Percentiles rank a stretch among this genome's conserved stretches.
Evolutionary conservation across 176 grass and related monocot genomes (phyloP).

Genomic region (Chrysopogon serrulatus): DNA sequence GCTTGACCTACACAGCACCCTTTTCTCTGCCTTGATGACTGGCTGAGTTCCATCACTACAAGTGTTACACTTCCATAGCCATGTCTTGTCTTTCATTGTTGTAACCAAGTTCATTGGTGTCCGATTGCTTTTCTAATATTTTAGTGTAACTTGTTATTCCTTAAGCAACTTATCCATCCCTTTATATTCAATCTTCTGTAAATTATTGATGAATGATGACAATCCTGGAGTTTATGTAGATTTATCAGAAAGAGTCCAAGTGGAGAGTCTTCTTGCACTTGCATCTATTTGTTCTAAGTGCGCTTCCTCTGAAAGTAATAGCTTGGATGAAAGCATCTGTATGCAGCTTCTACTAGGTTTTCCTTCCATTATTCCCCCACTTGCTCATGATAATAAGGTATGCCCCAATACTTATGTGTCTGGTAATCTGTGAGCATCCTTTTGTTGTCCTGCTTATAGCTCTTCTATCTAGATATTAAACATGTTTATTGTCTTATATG

Average conservation of each 20-base stretch:
- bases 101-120: background rate
- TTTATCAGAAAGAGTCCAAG: conserved; percentile 52
- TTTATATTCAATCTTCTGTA: background rate
- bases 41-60: background rate
- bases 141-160: background rate
- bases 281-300: conserved; percentile 50
- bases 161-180: background rate
- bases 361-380: conserved; percentile 74
- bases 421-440: conserved; percentile 14
- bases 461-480: background rate
- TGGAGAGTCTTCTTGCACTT: conserved; percentile 59
- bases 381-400: conserved; percentile 81
- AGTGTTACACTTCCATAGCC: background rate
- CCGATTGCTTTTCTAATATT: conserved; percentile 9
- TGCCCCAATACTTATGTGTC: background rate
- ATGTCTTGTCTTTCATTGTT: background rate
- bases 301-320: conserved; percentile 61
- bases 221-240: conserved; percentile 38
- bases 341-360: conserved; percentile 65
- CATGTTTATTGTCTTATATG: conserved; percentile 8
- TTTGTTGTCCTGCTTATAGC: background rate
- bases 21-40: background rate
- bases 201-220: conserved; percentile 15
- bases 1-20: background rate
- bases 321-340: conserved; percentile 61